Percentiles rank a stretch among this genome's conserved stretches.
phyloP scores from a whole-genome alignment of 106 monocot genomes.

The Dendrobium catenatum region DNA sequence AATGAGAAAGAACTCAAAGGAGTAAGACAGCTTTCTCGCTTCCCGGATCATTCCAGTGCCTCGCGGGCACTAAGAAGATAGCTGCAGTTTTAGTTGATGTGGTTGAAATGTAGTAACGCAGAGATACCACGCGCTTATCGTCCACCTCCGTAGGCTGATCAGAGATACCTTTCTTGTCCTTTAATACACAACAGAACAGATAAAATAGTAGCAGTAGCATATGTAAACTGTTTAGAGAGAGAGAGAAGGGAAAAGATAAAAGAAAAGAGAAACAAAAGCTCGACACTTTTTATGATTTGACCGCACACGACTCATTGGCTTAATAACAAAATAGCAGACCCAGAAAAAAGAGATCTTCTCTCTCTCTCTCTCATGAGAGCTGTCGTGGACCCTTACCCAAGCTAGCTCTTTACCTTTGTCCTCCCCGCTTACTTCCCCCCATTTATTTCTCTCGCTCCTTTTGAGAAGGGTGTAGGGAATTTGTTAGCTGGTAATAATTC shows the following conservation, averaged over 20 bases:
- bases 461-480: no score
- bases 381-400: neutral
- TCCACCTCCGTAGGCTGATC: neutral
- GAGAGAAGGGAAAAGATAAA: neutral
- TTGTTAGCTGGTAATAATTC: no score
- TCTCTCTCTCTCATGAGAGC: neutral
- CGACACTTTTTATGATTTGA: neutral
- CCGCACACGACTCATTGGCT: neutral
- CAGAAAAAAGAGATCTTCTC: neutral
- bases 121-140: neutral
- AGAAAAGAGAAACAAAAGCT: neutral
- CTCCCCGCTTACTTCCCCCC: no score
- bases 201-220: neutral
- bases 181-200: neutral
- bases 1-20: no score
- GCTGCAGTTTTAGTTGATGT: conserved; percentile 19
- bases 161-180: no score
- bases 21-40: conserved; percentile 4
- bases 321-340: neutral
- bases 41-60: conserved; percentile 9
- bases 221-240: neutral
- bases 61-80: conserved; percentile 22
- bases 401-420: no score
- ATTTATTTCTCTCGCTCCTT: no score
- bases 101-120: neutral